Percentiles rank a stretch among this genome's conserved stretches.
phyloP scores from a whole-genome alignment of 805 yeast genomes.

The Saccharomyces paradoxus region DNA sequence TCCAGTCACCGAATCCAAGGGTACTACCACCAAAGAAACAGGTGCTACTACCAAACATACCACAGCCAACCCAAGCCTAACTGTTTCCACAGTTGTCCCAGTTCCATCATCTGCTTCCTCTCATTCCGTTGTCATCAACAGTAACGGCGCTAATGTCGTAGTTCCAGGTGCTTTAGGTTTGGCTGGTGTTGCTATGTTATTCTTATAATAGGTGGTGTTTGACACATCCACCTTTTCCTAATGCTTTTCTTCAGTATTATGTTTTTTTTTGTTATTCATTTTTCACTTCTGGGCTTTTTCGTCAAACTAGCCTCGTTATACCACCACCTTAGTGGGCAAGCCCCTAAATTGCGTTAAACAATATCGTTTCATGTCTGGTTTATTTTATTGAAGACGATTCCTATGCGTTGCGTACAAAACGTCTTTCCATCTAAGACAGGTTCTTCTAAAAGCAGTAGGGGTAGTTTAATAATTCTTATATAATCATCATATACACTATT shows the following conservation, averaged over 20 bases:
- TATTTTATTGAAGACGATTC: not conserved
- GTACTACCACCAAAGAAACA: slow-evolving; percentile 7
- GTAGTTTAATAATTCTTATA: not conserved
- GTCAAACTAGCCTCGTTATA: too few relatives aligned
- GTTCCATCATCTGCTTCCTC: slow-evolving; percentile 4
- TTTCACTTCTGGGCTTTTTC: not conserved
- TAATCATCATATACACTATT: not conserved
- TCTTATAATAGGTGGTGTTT: slow-evolving; percentile 13
- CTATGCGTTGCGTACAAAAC: not conserved
- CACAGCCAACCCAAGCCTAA: slow-evolving; percentile 6
- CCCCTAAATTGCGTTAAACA: too few relatives aligned
- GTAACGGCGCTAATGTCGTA: slow-evolving; percentile 10
- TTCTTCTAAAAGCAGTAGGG: not conserved
- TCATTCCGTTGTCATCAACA: not conserved
- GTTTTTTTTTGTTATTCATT: not conserved
- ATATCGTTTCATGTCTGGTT: not conserved
- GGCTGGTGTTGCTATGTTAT: slow-evolving; percentile 5
- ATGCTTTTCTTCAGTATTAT: not conserved
- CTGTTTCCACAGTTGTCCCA: slow-evolving; percentile 4
- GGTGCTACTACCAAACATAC: not conserved
- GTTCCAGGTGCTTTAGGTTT: slow-evolving; percentile 11
- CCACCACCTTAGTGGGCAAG: not conserved
- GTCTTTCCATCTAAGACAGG: not conserved
- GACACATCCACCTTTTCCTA: not conserved
- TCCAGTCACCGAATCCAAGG: not conserved